Conservation (phyloP, 169 alveolate species). For the Prorocentrum cordatum region DNA sequence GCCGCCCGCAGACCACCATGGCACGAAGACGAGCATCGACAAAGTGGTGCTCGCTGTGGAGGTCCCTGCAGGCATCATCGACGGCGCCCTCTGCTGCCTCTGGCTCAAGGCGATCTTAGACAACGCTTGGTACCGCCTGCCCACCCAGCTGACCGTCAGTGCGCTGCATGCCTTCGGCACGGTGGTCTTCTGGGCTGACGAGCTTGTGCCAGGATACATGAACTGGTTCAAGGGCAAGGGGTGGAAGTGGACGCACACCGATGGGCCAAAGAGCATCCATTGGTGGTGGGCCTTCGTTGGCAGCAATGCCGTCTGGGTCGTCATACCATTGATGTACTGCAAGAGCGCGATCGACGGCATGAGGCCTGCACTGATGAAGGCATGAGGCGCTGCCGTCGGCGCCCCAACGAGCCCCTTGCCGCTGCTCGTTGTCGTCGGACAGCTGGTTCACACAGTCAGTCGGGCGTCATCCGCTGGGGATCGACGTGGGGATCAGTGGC, state of each 20-base stretch:
- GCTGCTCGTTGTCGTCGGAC: too few species aligned
- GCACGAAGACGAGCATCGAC: conserved; percentile 47
- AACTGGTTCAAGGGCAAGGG: conserved; percentile 48
- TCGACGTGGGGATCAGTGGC: too few species aligned
- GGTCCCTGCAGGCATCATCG: conserved; percentile 38
- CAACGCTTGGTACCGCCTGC: too few species aligned
- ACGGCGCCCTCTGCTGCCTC: conserved; percentile 28
- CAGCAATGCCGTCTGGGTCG: conserved; percentile 26
- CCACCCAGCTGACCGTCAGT: conserved; percentile 41
- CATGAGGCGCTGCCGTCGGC: too few species aligned
- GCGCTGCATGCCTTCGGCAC: conserved; percentile 60
- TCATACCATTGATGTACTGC: conserved; percentile 37
- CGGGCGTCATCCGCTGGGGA: too few species aligned
- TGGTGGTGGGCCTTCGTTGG: conserved; percentile 67
- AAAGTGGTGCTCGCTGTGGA: conserved; percentile 49
- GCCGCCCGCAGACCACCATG: conserved; percentile 50
- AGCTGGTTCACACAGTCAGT: too few species aligned
- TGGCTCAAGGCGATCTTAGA: conserved; percentile 12
- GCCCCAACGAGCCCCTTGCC: too few species aligned
- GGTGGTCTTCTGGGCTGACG: conserved; percentile 51
- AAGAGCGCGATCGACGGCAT: conserved; percentile 45
- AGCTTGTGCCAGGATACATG: conserved; percentile 59
- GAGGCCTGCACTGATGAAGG: conserved; percentile 32
- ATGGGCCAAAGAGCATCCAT: conserved; percentile 29
- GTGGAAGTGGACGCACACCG: conserved; percentile 61